Evolutionary conservation across 176 grass and related monocot species (phyloP).

Genomic region (Phyllostachys edulis): DNA sequence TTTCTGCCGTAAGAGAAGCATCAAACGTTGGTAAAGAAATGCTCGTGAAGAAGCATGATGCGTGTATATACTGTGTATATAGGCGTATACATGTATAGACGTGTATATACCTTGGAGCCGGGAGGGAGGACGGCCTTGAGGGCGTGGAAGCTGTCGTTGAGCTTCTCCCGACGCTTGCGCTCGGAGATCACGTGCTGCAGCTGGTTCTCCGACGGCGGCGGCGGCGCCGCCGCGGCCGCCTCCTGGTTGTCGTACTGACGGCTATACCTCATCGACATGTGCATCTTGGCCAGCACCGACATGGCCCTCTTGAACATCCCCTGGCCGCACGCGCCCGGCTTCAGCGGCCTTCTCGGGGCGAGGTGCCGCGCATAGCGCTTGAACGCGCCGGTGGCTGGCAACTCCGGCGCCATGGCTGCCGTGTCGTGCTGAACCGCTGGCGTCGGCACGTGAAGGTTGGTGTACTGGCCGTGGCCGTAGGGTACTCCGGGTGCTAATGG

Average conservation of each 20-base stretch:
- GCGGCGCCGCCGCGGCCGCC: neutral
- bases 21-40: neutral
- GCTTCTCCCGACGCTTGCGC: conserved; percentile 78
- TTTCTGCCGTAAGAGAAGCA: conserved; percentile 39
- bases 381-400: conserved; percentile 35
- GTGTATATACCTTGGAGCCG: conserved; percentile 46
- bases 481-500: neutral
- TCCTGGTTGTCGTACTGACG: conserved; percentile 29
- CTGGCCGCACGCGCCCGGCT: conserved; percentile 40
- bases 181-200: conserved; percentile 89
- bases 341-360: neutral
- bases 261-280: conserved; percentile 15
- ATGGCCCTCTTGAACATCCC: conserved; percentile 70
- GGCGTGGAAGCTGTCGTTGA: conserved; percentile 81
- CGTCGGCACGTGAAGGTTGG: neutral
- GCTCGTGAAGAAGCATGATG: neutral
- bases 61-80: neutral
- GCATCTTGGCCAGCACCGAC: conserved; percentile 43
- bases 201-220: conserved; percentile 51
- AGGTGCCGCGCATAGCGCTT: conserved; percentile 51
- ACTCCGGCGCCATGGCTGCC: neutral
- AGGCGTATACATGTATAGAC: too few relatives aligned
- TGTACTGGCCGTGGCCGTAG: neutral
- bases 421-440: neutral
- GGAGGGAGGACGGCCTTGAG: conserved; percentile 71